Conservation (phyloP, 2,329 filamentous ascomycete species). For the Trichoderma endophyticum region DNA sequence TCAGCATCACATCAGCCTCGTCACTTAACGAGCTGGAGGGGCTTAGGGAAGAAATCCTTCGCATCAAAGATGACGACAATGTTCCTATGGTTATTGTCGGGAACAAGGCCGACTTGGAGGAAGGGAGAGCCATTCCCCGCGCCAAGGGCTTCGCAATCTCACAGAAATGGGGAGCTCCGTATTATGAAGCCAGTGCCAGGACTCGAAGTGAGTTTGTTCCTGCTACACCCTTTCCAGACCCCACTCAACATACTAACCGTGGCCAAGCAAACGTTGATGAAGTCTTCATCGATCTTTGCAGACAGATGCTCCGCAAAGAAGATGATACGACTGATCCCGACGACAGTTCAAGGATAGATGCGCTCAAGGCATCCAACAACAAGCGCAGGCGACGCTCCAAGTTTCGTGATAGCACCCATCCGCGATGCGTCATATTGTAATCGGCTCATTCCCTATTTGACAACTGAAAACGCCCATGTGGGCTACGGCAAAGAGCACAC, state of each 20-base stretch:
- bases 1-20: constrained; percentile 81
- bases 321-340: constrained; percentile 43
- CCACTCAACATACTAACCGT: constrained; percentile 25
- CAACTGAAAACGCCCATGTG: background rate
- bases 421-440: constrained; percentile 45
- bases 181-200: constrained; percentile 85
- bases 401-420: constrained; percentile 33
- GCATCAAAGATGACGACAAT: constrained; percentile 83
- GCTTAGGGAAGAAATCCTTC: constrained; percentile 83
- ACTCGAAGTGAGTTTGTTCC: constrained; percentile 56
- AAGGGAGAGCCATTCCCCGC: constrained; percentile 74
- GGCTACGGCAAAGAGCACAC: background rate
- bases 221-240: background rate
- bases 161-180: constrained; percentile 85
- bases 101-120: constrained; percentile 88
- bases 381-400: constrained; percentile 29
- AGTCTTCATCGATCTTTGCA: constrained; percentile 79
- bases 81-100: constrained; percentile 87
- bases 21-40: constrained; percentile 80
- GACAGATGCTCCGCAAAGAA: constrained; percentile 77
- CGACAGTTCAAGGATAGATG: constrained; percentile 43
- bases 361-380: constrained; percentile 28
- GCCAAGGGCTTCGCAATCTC: constrained; percentile 79
- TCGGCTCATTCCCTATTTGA: background rate
- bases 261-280: constrained; percentile 78